Conservation (phyloP, 1,139 yeast genomes). For the Blastobotrys illinoisensis region DNA sequence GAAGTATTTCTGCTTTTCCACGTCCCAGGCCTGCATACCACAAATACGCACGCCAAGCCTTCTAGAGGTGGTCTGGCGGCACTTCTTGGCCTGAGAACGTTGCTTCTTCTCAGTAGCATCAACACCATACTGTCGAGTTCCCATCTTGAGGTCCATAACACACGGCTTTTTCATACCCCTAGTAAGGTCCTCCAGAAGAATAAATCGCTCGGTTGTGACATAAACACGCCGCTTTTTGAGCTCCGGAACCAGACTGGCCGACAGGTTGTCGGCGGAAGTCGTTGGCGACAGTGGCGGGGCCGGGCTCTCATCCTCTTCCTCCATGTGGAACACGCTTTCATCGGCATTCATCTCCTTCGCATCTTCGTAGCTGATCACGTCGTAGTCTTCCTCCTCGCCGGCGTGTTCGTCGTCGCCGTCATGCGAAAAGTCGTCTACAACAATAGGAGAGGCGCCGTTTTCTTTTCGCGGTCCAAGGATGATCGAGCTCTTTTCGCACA, state of each 20-base stretch:
- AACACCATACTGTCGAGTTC: conserved; percentile 96
- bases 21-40: conserved; percentile 87
- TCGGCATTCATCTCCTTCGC: conserved; percentile 5
- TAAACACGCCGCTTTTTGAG: not conserved
- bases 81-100: conserved; percentile 74
- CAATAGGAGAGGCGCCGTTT: not conserved
- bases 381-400: not conserved
- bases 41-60: conserved; percentile 86
- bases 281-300: not conserved
- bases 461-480: not conserved
- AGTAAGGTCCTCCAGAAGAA: conserved; percentile 87
- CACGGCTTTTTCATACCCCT: conserved; percentile 79
- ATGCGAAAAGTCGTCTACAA: conserved; percentile 1
- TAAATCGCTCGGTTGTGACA: conserved; percentile 59
- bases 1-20: conserved; percentile 43
- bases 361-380: not conserved
- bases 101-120: conserved; percentile 74
- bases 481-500: not conserved
- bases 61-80: conserved; percentile 74
- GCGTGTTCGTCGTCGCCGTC: conserved; percentile 1
- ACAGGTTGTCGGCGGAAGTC: not conserved
- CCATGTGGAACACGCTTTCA: conserved; percentile 22
- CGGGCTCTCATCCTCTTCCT: conserved; percentile 17
- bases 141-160: conserved; percentile 94
- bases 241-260: not conserved